Percentiles rank a stretch among this genome's conserved stretches.
These are phyloP conservation scores for Alternaria ethzedia DNA, from an alignment of 2,329 filamentous ascomycete species.

Conservation along the genomic window DNA sequence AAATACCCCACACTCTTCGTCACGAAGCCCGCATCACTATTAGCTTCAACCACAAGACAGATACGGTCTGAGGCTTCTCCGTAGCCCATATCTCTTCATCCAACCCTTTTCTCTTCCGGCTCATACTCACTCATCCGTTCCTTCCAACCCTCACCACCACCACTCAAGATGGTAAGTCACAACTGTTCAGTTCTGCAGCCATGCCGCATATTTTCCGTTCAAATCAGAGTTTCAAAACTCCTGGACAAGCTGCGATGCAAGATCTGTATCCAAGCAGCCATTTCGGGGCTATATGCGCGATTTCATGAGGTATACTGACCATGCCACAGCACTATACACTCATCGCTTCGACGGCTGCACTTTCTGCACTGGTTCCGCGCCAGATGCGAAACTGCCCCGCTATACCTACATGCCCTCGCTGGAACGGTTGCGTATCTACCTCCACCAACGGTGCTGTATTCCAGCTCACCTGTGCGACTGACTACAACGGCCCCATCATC, in stretches of 20 bases:
- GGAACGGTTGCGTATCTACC: constrained; percentile 12
- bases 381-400: constrained; percentile 5
- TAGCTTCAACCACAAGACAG: background rate
- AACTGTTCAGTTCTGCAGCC: background rate
- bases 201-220: background rate
- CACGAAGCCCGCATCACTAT: background rate
- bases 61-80: background rate
- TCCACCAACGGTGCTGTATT: constrained; percentile 14
- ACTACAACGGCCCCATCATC: constrained; percentile 15
- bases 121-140: background rate
- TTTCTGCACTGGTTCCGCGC: background rate
- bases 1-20: background rate
- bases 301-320: background rate
- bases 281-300: background rate
- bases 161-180: constrained; percentile 1
- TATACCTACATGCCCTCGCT: constrained; percentile 11
- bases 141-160: background rate
- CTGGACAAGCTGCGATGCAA: background rate
- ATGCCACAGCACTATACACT: constrained; percentile 1
- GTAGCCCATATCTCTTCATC: background rate
- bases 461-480: constrained; percentile 12
- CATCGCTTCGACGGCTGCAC: background rate
- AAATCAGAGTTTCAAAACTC: background rate
- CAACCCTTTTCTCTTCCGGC: background rate
- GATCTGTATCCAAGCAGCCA: background rate